Conservation (phyloP, 2,329 filamentous ascomycete genomes). For the Alternaria metachromatica region DNA sequence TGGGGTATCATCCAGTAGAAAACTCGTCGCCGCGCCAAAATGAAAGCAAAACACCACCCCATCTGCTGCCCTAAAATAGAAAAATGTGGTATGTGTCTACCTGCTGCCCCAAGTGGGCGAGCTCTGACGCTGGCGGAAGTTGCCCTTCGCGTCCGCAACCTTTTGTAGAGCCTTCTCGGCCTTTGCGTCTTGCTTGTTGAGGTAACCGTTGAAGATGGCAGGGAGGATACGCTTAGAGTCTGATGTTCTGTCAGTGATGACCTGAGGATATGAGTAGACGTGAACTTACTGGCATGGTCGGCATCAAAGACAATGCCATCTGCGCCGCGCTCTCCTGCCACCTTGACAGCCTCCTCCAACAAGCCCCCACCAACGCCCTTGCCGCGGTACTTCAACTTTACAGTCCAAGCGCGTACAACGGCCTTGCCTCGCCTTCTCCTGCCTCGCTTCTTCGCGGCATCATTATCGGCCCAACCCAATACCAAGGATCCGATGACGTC, state of each 20-base stretch:
- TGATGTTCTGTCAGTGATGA: conserved; percentile 24
- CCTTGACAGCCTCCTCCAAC: conserved; percentile 73
- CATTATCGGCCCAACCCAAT: conserved; percentile 66
- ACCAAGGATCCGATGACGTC: conserved; percentile 75
- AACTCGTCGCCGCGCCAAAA: conserved; percentile 15
- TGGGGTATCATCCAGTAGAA: conserved; percentile 35
- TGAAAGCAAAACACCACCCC: conserved; percentile 18
- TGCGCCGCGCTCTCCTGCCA: conserved; percentile 72
- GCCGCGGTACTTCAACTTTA: conserved; percentile 70
- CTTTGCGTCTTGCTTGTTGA: conserved; percentile 42
- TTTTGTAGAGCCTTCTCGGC: conserved; percentile 47
- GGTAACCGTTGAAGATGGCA: conserved; percentile 43
- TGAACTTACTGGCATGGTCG: conserved; percentile 75
- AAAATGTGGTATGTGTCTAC: conserved; percentile 18
- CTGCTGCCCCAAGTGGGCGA: conserved; percentile 49
- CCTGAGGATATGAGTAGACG: neutral
- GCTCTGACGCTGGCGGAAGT: conserved; percentile 47
- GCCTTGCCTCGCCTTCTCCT: conserved; percentile 67
- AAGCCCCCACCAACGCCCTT: conserved; percentile 76
- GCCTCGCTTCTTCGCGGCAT: conserved; percentile 52
- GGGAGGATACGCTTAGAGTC: conserved; percentile 46
- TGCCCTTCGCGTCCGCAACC: conserved; percentile 48
- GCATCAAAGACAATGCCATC: conserved; percentile 74
- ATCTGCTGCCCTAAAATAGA: conserved; percentile 1
- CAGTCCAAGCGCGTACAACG: conserved; percentile 83